A percentile compares a stretch with the other conserved stretches of the same genome.
Conservation (phyloP, 805 yeast genomes). For the Grigorovia jiainica region DNA sequence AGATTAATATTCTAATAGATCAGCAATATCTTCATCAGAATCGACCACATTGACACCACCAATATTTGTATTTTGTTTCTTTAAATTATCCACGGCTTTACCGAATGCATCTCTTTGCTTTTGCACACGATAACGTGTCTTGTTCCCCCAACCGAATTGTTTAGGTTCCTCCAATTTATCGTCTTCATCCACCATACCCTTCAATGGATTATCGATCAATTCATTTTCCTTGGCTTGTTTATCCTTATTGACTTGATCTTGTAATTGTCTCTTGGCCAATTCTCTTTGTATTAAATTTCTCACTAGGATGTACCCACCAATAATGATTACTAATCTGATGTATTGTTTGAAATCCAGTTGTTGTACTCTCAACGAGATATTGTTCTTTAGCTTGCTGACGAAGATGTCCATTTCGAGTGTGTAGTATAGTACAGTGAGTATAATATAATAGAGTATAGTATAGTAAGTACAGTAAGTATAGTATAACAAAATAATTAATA, state of each 20-base stretch:
- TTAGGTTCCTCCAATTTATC: conserved; percentile 23
- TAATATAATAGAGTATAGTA: too few relatives aligned
- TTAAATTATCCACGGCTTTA: conserved; percentile 35
- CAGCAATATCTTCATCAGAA: conserved; percentile 62
- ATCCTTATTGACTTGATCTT: conserved; percentile 31
- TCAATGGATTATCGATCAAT: conserved; percentile 29
- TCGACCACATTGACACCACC: conserved; percentile 35
- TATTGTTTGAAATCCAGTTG: conserved; percentile 7
- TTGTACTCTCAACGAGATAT: not conserved
- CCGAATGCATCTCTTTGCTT: conserved; percentile 46
- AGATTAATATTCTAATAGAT: conserved; percentile 47
- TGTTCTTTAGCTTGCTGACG: not conserved
- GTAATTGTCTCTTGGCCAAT: conserved; percentile 50
- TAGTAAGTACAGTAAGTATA: too few relatives aligned
- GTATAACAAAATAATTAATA: too few relatives aligned
- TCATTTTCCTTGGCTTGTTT: conserved; percentile 25
- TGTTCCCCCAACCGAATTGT: conserved; percentile 72
- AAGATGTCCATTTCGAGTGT: not conserved
- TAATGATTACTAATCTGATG: conserved; percentile 33
- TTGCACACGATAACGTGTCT: conserved; percentile 52
- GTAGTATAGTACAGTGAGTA: not conserved
- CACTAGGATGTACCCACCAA: conserved; percentile 55
- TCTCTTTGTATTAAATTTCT: conserved; percentile 49
- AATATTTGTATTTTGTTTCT: conserved; percentile 26
- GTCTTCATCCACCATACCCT: conserved; percentile 10